Evolutionary conservation across 176 grass and related monocot genomes (phyloP).

Genomic region (Aegilops bicornis): DNA sequence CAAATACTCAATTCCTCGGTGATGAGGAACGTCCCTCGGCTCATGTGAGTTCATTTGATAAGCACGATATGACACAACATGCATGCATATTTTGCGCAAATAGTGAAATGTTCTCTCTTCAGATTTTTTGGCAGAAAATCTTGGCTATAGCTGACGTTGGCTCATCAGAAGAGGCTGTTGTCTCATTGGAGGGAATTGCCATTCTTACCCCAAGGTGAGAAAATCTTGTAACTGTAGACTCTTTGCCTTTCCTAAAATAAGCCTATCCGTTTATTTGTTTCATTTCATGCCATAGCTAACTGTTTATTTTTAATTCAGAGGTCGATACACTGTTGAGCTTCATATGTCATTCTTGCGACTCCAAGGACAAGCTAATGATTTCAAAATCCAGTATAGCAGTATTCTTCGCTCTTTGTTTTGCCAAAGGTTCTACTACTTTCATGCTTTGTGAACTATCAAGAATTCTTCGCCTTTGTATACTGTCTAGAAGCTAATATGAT

Average conservation of each 20-base stretch:
- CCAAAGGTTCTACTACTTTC: constrained; percentile 74
- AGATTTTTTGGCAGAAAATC: constrained; percentile 80
- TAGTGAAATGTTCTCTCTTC: constrained; percentile 33
- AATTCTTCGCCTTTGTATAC: background rate
- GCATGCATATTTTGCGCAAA: background rate
- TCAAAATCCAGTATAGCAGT: constrained; percentile 98
- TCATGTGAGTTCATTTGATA: constrained; percentile 49
- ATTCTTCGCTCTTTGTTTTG: constrained; percentile 82
- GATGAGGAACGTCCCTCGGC: constrained; percentile 76
- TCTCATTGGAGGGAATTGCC: constrained; percentile 91
- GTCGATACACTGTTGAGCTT: constrained; percentile 91
- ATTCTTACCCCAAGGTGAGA: constrained; percentile 91
- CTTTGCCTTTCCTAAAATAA: background rate
- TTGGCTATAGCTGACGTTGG: constrained; percentile 54
- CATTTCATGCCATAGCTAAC: constrained; percentile 10
- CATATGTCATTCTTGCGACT: constrained; percentile 80
- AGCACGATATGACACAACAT: background rate
- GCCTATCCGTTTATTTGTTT: background rate
- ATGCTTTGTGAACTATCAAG: background rate
- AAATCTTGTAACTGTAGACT: constrained; percentile 5
- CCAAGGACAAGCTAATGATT: constrained; percentile 96
- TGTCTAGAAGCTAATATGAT: constrained; percentile 32
- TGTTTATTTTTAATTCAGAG: constrained; percentile 45
- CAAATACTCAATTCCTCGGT: constrained; percentile 81
- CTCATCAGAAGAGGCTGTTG: constrained; percentile 81